A percentile compares a stretch with the other conserved stretches of the same genome.
These are phyloP conservation scores for Russula foetens DNA, from an alignment of 768 basidiomycete genomes.

Conservation along the genomic window DNA sequence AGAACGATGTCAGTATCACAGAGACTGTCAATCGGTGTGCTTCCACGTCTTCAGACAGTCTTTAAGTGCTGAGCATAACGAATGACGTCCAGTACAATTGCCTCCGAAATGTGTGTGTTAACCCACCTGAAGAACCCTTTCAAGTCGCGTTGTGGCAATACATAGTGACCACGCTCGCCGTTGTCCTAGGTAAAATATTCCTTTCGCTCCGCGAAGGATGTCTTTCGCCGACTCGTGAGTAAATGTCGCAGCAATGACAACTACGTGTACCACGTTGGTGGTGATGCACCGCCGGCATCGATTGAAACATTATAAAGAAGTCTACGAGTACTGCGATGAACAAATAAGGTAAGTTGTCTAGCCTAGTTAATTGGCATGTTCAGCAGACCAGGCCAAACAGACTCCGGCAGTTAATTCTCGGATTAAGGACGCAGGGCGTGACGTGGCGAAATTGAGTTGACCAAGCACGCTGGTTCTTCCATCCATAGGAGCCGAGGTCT, in stretches of 20 bases:
- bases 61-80: no score
- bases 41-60: no score
- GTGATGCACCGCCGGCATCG: constrained; percentile 19
- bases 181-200: constrained; percentile 16
- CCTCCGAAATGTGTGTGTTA: constrained; percentile 14
- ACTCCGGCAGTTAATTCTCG: constrained; percentile 10
- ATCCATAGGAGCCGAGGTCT: not conserved
- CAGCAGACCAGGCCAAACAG: not conserved
- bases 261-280: constrained; percentile 19
- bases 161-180: constrained; percentile 10
- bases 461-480: not conserved
- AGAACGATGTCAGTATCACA: constrained; percentile 16
- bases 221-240: not conserved
- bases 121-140: constrained; percentile 20
- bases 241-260: constrained; percentile 14
- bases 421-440: not conserved
- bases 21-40: constrained; percentile 16
- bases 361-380: not conserved
- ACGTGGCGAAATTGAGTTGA: not conserved
- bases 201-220: not conserved
- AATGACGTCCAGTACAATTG: constrained; percentile 16
- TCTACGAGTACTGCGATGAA: constrained; percentile 18
- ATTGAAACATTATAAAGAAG: constrained; percentile 16
- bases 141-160: constrained; percentile 21
- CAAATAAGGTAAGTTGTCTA: constrained; percentile 14